Evolutionary conservation across 225 moss, liverwort and hornwort species (phyloP), one percentile per base, ranked within the genome.

Genomic region (Physcomitrium patens): DNA sequence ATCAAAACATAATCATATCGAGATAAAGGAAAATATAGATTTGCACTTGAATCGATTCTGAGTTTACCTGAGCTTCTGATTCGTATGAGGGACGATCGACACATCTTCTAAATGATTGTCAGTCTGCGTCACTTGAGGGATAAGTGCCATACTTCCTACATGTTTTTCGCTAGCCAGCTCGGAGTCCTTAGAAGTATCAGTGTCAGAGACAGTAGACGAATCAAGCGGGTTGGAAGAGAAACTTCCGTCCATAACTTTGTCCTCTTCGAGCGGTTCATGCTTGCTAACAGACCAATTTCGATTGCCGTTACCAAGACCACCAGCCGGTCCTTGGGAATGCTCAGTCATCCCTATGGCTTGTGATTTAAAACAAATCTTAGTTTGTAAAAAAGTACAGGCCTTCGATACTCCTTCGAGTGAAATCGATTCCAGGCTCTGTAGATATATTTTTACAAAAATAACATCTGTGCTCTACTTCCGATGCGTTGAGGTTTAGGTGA

Each of bases 401-500:
- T 69, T 76, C 18, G 60, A 41, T 20, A 60, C 77, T 73, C 72
- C 83, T 49, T 77, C 83, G 52, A 76, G 73, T 64, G 80, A 68
- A 73, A 80, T 80, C 46, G 49, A 70, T n/a, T 80, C 63, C 61
- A 60, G 52, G 52, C 17, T 46, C 64, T 14, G 65, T 58, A 27
- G 69, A 46, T 8, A 53, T 68, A 47, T 51, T 24, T 74, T 46
- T 57, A 65, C 65, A 52, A n/a, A 74, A 46, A 26, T 28, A 60
- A 69, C 70, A 51, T 43, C 63, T 68, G 53, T 24, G 60, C 47
- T 18, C 60, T 60, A 65, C 47, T 53, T 47, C 62, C 42, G n/a
- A 71, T 10, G 65, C 28, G 52, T 45, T 59, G 63, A 17, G 11
- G 23, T 31, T 63, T 62, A 76, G 28, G 51, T 44, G 22, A 54